Evolutionary conservation across 805 yeast genomes (phyloP), one percentile per base, ranked within the genome.

Genomic region (Tanozyma kutaoensis): DNA sequence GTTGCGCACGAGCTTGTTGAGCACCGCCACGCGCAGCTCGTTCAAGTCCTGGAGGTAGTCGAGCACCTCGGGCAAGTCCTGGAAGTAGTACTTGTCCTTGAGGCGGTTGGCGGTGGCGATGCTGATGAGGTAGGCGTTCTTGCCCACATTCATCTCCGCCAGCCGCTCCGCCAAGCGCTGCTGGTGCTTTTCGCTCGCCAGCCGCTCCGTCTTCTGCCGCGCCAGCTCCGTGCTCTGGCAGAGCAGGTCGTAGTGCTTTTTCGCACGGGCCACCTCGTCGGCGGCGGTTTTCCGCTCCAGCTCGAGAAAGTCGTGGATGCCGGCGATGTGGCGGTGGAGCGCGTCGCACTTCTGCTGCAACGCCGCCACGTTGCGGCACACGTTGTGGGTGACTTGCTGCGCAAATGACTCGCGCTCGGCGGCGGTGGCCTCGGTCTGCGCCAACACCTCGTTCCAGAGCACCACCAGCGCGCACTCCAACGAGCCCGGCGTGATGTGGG

Each of bases 401-500:
- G 7, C 7, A 15, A 15, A 15, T 7, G 5, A 7, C 7, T 7
- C 7, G 38, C 72, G 74, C 39, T 80, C 93, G 28, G 63, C 69
- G 20, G 94, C 76, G 21, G 80, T 68, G 14, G 65, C 56, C 50
- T 86, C 96, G 1, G 95, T 81, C 44, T 82, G 91, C 3, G 78
- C 65, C 32, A 88, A 63, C 5, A 86, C 69, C 36, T 84, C 93
- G 24, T 70, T 82, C 98, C 98, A 88, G 2, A 93, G 70, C 9
- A 81, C 93, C 35, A 86, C 55, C 11, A 80, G 63, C 0, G 95
- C 94, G 36, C 80, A 67, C 46, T 91, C 97, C 26, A 88, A 58
- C 0, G 96, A 84, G 0, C 99, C 98, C 0, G 98, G 97, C 0
- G 99, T 91, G 23, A 81, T 69, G 23, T 73, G 67, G 0, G 99